Conservation (phyloP, 1,139 yeast genomes). For the Taiozyma sp. region DNA sequence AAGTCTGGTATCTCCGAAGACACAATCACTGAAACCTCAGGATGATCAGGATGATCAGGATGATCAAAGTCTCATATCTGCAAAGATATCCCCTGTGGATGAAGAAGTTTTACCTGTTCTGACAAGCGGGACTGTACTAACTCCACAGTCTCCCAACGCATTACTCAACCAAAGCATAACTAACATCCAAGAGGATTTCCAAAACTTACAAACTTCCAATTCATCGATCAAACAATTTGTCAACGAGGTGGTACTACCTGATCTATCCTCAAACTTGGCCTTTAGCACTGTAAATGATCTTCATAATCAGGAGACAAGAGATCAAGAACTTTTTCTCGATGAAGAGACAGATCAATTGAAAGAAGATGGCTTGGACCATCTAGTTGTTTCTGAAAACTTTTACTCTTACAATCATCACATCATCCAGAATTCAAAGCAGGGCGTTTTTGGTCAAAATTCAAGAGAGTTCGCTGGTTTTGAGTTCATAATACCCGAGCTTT, state of each 20-base stretch:
- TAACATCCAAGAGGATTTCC: constrained; percentile 9
- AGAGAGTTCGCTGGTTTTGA: constrained; percentile 11
- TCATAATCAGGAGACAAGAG: neutral
- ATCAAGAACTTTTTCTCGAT: neutral
- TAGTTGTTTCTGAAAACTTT: neutral
- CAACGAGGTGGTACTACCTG: constrained; percentile 12
- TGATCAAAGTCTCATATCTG: neutral
- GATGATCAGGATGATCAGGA: neutral
- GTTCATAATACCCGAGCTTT: constrained; percentile 7
- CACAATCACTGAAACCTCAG: neutral
- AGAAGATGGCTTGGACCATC: neutral
- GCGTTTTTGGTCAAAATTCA: neutral
- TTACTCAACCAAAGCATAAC: neutral
- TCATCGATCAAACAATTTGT: constrained; percentile 12
- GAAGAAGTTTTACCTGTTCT: neutral
- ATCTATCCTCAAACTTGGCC: neutral
- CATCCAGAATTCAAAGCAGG: neutral
- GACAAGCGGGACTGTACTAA: neutral
- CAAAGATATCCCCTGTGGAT: neutral
- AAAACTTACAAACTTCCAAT: constrained; percentile 13
- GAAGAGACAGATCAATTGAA: neutral
- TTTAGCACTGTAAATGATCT: neutral
- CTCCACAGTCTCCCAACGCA: neutral
- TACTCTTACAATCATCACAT: neutral
- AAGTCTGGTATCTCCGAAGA: neutral